Evolutionary conservation across 2,329 filamentous ascomycete species (phyloP).

Genomic region (Alternaria gaisen): DNA sequence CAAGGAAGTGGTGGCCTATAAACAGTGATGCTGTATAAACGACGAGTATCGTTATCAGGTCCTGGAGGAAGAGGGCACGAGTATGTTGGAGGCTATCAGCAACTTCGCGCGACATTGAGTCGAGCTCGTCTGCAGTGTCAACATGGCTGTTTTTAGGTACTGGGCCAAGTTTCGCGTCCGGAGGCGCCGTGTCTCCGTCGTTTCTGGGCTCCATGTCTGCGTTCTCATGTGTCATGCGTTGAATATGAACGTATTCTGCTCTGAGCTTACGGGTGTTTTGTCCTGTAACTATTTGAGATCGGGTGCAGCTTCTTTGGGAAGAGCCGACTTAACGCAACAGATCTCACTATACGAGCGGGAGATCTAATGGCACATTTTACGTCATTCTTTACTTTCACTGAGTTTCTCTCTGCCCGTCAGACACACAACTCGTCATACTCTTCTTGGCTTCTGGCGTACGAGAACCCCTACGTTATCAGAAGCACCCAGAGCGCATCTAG

Average conservation of each 20-base stretch:
- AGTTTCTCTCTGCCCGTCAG: not conserved
- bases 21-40: not conserved
- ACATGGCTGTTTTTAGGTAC: not conserved
- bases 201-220: not conserved
- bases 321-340: not conserved
- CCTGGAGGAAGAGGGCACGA: not conserved
- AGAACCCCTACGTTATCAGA: not conserved
- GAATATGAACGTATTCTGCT: rapidly evolving
- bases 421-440: not conserved
- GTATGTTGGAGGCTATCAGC: not conserved
- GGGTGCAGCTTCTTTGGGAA: not conserved
- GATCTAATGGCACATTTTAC: not conserved
- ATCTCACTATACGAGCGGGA: not conserved
- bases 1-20: not conserved
- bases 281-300: too few species aligned
- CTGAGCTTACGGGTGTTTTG: rapidly evolving
- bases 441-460: not conserved
- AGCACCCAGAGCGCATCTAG: not conserved
- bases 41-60: not conserved
- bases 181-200: rapidly evolving
- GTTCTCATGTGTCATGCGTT: not conserved
- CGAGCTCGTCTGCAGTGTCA: too few species aligned
- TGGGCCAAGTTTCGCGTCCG: not conserved
- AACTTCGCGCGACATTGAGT: not conserved
- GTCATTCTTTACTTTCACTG: not conserved